Evolutionary conservation across 352 stramenopile species (phyloP), one percentile per base, ranked within the genome.

Genomic region (Phytophthora multivora): DNA sequence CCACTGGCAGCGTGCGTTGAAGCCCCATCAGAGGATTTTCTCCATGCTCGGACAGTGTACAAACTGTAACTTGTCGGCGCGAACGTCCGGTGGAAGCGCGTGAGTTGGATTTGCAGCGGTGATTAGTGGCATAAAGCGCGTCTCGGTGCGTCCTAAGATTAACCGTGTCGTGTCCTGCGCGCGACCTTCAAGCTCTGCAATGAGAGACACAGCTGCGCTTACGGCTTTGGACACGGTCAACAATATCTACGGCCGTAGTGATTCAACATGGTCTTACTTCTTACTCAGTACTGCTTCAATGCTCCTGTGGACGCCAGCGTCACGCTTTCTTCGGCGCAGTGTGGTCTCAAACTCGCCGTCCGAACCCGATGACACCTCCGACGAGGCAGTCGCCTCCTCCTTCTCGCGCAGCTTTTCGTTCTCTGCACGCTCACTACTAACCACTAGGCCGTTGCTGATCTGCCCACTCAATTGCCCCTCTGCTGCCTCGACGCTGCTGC

Each of bases 371-470:
- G 67, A 72, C 16, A 76, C 53, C n/a, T 79, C 71, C 33, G 71
- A 79, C 42, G 71, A 74, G 38, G 63, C 64, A 26, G 67, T 77
- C 2, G 63, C 56, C 59, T 79, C 71, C 50, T 79, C 70, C 48
- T 62, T 75, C 49, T 75, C 61, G 16, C 40, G 48, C 28, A 62
- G 10, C 56, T 72, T 64, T 26, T 61, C 45, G 31, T 51, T 51
- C 13, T 41, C 43, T 19, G 25, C 38, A 42, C 9, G 18, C 19
- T 63, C 43, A 56, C 28, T 41, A 36, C 28, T 45, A 40, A 19
- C 2, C 35, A 48, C 38, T 43, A 51, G 26, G 30, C 33, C 43
- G 26, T 30, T 60, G 36, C 9, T 60, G 23, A 30, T 51, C 42
- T 66, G 59, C n/a, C 41, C 40, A 28, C 13, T 9, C 12, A 35